phyloP scores from a whole-genome alignment of 306 rosid species.

The Trichosanthes cucumerina region DNA sequence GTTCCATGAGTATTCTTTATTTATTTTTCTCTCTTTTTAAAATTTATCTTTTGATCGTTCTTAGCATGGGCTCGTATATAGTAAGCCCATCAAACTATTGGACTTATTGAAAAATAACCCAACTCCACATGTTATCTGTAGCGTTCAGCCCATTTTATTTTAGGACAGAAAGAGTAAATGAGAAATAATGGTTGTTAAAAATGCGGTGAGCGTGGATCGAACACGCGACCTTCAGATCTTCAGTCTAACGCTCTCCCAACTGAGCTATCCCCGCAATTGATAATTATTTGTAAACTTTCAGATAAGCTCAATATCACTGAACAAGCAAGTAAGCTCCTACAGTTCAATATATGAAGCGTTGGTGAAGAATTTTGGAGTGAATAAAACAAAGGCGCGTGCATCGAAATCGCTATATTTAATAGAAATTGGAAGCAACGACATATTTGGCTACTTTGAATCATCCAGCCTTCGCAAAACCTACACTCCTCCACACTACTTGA shows the following conservation, averaged over 20 bases:
- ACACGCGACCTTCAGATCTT: conserved; percentile 26
- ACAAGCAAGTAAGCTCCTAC: conserved; percentile 45
- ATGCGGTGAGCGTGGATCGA: conserved; percentile 20
- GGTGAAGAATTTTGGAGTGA: conserved; percentile 22
- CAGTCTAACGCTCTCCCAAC: conserved; percentile 25
- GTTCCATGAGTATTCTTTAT: no score
- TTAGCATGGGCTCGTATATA: no score
- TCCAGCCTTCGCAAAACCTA: conserved; percentile 17
- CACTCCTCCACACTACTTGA: conserved; percentile 38
- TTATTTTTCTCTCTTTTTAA: no score
- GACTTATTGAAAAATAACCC: background rate
- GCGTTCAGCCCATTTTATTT: background rate
- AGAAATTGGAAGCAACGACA: conserved; percentile 78
- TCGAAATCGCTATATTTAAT: conserved; percentile 46
- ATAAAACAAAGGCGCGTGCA: conserved; percentile 26
- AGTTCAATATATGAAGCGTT: conserved; percentile 19
- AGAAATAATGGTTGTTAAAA: background rate
- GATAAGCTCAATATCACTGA: conserved; percentile 35
- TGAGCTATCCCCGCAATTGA: conserved; percentile 22
- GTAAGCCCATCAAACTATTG: background rate
- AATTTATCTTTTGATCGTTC: no score
- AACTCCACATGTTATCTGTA: background rate
- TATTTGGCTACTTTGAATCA: conserved; percentile 42
- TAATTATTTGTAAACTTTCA: conserved; percentile 1
- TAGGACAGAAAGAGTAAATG: no score